Evolutionary conservation across 306 rosid species (phyloP), one percentile per base, ranked within the genome.

Genomic region (Begonia fuchsioides): DNA sequence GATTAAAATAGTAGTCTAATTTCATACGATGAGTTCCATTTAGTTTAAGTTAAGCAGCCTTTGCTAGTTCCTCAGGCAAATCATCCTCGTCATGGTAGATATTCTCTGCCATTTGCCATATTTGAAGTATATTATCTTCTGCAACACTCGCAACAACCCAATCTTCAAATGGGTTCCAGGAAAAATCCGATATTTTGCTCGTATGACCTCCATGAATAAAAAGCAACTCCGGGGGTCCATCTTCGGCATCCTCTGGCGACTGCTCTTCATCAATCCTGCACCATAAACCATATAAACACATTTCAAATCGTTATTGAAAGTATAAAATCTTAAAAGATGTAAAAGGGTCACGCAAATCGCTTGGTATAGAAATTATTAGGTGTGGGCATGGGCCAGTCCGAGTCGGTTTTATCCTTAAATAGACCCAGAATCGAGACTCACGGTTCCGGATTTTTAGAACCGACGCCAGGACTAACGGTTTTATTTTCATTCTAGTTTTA

Each of bases 31-130:
- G 35, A 26, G 45, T 41, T 8, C 16, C 17, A 47, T 58, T 72
- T 2, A 20, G 2, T 2, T 2, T 20, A 26, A 2, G 67, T 72
- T 71, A 84, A 10, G 90, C 48, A 41, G 73, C 71, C 68, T 76
- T 76, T 0, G 83, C 62, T 13, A 95, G 60, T 56, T 92, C 96
- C 64, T 92, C 94, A 3, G 88, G 96, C 48, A 92, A 70, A 73
- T 92, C 96, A 26, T 92, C 98, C 65, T 86, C 98, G 19, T 86
- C 98, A 54, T 85, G 96, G 87, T 85, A 92, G 71, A 92, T 86
- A 77, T 92, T 92, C 64, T 92, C 98, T 2, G 98, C 94, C 98
- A 85, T 92, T 80, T 92, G 98, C 98, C 98, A 92, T 69, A 92
- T 82, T 62, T 92, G 98, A 55, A 82, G 96, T 65, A 92, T 85